These are phyloP conservation scores for Termitomyces sp. DNA, from an alignment of 768 basidiomycete species.

Conservation along the genomic window DNA sequence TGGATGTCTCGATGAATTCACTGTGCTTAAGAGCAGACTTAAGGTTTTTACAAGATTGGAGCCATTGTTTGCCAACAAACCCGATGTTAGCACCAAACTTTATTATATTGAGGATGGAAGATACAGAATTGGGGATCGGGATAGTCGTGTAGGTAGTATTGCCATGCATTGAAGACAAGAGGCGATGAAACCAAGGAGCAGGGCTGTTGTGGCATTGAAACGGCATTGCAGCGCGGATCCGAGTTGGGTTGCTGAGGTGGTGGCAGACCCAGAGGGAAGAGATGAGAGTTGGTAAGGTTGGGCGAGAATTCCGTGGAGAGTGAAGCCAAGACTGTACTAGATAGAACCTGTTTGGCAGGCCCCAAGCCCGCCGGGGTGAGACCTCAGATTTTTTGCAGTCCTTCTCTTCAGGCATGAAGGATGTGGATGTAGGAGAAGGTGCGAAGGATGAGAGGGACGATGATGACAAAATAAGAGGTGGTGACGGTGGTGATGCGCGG, in stretches of 20 bases:
- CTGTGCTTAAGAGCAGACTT: conserved; percentile 18
- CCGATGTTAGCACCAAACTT: conserved; percentile 20
- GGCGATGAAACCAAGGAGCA: not conserved
- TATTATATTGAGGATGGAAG: conserved; percentile 14
- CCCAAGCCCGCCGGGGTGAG: not conserved
- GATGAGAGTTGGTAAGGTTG: too few relatives aligned
- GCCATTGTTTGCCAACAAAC: conserved; percentile 11
- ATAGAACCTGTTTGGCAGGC: not conserved
- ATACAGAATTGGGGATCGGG: conserved; percentile 21
- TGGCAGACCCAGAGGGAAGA: too few relatives aligned
- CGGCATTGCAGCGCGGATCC: conserved; percentile 17
- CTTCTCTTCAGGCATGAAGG: not conserved
- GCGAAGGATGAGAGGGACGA: not conserved
- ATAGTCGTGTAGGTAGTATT: conserved; percentile 21
- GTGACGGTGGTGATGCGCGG: not conserved
- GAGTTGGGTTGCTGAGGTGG: conserved; percentile 20
- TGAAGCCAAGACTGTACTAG: not conserved
- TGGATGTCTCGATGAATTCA: not conserved
- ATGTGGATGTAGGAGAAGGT: not conserved
- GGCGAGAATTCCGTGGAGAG: too few relatives aligned
- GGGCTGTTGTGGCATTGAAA: not conserved
- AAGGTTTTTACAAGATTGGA: conserved; percentile 17
- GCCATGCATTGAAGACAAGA: too few relatives aligned
- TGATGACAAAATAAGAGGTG: not conserved
- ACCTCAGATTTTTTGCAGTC: too few relatives aligned